Evolutionary conservation across 2,329 filamentous ascomycete genomes (phyloP), one percentile per base, ranked within the genome.

Genomic region (Thelonectria olida): DNA sequence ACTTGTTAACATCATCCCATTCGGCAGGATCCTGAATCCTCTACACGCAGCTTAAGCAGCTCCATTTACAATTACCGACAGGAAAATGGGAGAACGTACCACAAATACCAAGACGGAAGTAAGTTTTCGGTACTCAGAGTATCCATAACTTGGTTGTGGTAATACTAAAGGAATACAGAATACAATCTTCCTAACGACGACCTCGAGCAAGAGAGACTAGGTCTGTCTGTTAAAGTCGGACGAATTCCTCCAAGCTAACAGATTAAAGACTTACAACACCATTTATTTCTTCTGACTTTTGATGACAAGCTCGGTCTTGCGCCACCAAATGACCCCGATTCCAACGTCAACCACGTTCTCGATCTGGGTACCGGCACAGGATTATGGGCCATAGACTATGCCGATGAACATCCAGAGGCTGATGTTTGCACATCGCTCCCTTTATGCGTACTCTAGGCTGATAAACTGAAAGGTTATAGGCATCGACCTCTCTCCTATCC

Each of bases 51-150:
- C 8, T 19, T 60, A 10, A 31, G 34, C 3, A 60, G 58, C 28
- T 60, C 51, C 8, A 60, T 60, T 20, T 15, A 55, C 17, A 27
- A 60, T 28, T 60, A 60, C 45, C 36, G 51, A 7, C 45, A 28
- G 1, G 51, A 60, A 25, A 60, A 60, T 20, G 58, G 58, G n/a
- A 48, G 58, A 15, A 60, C 58, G 1, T 60, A 60, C 28, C 51
- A 60, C 20, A 17, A 45, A 13, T 60, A 60, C 45, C 54, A 60
- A 10, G 58, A 60, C 28, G 49, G 51, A 51, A 55, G 58, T 51
- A 25, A 17, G 57, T 44, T 8, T 7, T 2, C 20, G 2, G 4
- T 31, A 20, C 10, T 45, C 17, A 22, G 8, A 31, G 5, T 15
- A 15, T n/a, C n/a, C 22, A 4, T 39, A 9, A 12, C 15, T 19